Evolutionary conservation across 2,329 filamentous ascomycete species (phyloP).

Genomic region (Magnaporthiopsis rhizophila): DNA sequence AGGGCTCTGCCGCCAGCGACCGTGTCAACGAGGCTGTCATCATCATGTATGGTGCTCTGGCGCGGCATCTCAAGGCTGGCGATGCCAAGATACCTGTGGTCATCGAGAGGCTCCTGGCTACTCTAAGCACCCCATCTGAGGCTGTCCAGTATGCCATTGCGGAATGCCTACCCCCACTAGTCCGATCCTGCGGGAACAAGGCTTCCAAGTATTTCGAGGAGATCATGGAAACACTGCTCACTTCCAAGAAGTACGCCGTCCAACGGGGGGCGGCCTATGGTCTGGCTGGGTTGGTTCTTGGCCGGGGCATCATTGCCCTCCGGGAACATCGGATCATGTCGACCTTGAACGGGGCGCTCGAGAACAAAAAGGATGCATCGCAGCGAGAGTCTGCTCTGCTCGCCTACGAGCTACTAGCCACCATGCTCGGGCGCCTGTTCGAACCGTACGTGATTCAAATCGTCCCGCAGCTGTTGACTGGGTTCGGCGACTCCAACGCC

Average conservation of each 20-base stretch:
- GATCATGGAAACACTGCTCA: constrained; percentile 73
- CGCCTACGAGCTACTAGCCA: constrained; percentile 83
- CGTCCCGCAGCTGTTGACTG: constrained; percentile 78
- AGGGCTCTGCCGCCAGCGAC: constrained; percentile 73
- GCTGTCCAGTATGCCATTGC: constrained; percentile 95
- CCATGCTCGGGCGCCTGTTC: constrained; percentile 78
- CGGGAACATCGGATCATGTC: constrained; percentile 82
- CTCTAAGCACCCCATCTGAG: constrained; percentile 89
- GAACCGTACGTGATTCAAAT: constrained; percentile 97
- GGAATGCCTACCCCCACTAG: constrained; percentile 85
- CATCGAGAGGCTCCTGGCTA: constrained; percentile 75
- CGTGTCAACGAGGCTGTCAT: constrained; percentile 95
- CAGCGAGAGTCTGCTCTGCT: constrained; percentile 84
- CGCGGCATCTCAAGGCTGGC: constrained; percentile 75
- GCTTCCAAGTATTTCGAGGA: constrained; percentile 72
- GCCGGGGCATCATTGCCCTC: constrained; percentile 75
- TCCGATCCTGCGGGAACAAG: constrained; percentile 71
- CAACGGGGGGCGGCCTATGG: constrained; percentile 93
- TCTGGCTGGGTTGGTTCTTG: constrained; percentile 79
- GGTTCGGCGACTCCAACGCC: constrained; percentile 80
- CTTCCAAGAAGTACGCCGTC: constrained; percentile 84
- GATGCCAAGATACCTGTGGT: constrained; percentile 84
- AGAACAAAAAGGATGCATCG: constrained; percentile 89
- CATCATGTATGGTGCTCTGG: constrained; percentile 91
- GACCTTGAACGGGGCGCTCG: constrained; percentile 70